Conservation (phyloP, 140 eudicot genomes). For the Ambrosia hybrid region DNA sequence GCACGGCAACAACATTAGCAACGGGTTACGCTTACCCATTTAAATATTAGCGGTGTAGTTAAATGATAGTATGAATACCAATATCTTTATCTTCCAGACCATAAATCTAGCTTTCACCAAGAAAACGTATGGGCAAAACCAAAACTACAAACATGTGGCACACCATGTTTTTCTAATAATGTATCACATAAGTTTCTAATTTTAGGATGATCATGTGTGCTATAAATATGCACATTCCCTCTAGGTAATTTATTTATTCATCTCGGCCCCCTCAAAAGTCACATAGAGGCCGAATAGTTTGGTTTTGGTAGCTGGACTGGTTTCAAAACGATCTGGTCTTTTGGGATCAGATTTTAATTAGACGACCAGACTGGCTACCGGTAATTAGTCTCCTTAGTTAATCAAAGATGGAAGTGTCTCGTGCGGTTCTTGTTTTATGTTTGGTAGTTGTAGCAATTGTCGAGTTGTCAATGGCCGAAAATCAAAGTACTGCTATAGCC, state of each 20-base stretch:
- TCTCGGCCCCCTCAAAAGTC: slow-evolving; percentile 19
- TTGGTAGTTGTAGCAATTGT: slow-evolving; percentile 26
- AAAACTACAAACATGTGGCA: slow-evolving; percentile 18
- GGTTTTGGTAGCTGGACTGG: slow-evolving; percentile 45
- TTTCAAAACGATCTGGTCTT: slow-evolving; percentile 32
- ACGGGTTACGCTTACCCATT: background rate
- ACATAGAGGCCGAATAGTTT: slow-evolving; percentile 16
- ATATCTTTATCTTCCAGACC: background rate
- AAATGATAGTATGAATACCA: background rate
- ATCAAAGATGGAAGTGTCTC: slow-evolving; percentile 28
- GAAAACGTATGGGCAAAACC: slow-evolving; percentile 18
- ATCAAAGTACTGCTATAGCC: slow-evolving; percentile 1
- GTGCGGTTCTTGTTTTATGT: slow-evolving; percentile 26
- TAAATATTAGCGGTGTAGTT: no score
- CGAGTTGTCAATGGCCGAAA: slow-evolving; percentile 28
- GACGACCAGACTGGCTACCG: slow-evolving; percentile 38
- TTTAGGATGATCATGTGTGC: background rate
- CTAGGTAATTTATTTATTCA: slow-evolving; percentile 19
- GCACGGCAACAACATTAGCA: no score
- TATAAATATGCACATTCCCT: slow-evolving; percentile 22
- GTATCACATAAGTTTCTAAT: slow-evolving; percentile 9
- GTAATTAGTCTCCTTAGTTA: slow-evolving; percentile 13
- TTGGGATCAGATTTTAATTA: slow-evolving; percentile 28
- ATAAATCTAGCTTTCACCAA: slow-evolving; percentile 14
- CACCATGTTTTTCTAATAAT: slow-evolving; percentile 23